Percentiles rank a stretch among this genome's conserved stretches.
Evolutionary conservation across 148 eudicot genomes (phyloP).

Genomic region (Bassia scoparia): DNA sequence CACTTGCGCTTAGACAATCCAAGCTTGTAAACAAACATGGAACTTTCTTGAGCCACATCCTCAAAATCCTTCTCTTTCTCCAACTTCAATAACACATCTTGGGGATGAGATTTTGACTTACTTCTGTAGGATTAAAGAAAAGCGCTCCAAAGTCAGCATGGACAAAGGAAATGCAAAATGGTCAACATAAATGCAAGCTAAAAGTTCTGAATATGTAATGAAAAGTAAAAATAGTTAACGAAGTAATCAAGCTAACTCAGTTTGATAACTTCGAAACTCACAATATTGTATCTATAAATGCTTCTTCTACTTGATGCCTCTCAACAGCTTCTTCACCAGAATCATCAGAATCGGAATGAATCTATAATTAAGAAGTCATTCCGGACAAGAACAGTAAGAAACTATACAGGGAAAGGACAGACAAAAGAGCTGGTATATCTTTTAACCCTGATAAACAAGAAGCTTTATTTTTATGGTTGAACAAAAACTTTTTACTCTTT

Average conservation of each 20-base stretch:
- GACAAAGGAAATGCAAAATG: conserved; percentile 7
- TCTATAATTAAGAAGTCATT: conserved; percentile 10
- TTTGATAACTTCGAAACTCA: conserved; percentile 33
- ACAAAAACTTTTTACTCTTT: no score
- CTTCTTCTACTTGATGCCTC: conserved; percentile 82
- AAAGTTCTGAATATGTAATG: background rate
- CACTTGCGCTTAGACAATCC: conserved; percentile 71
- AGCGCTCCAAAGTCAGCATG: background rate
- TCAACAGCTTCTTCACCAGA: conserved; percentile 61
- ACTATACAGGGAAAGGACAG: background rate
- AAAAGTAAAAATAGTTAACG: background rate
- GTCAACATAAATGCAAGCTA: background rate
- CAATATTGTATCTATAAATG: conserved; percentile 82
- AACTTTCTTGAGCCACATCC: conserved; percentile 68
- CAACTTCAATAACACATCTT: conserved; percentile 67
- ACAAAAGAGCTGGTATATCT: background rate
- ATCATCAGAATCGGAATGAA: conserved; percentile 51
- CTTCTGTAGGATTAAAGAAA: conserved; percentile 40
- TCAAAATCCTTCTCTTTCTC: conserved; percentile 56
- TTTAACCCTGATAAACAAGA: no score
- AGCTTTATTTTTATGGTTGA: no score
- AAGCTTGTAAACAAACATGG: conserved; percentile 73
- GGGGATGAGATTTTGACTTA: conserved; percentile 74
- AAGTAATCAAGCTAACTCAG: background rate
- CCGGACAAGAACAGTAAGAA: background rate